These are phyloP conservation scores for Flaveria ramosissima DNA, from an alignment of 129 eudicot species.

Conservation along the genomic window DNA sequence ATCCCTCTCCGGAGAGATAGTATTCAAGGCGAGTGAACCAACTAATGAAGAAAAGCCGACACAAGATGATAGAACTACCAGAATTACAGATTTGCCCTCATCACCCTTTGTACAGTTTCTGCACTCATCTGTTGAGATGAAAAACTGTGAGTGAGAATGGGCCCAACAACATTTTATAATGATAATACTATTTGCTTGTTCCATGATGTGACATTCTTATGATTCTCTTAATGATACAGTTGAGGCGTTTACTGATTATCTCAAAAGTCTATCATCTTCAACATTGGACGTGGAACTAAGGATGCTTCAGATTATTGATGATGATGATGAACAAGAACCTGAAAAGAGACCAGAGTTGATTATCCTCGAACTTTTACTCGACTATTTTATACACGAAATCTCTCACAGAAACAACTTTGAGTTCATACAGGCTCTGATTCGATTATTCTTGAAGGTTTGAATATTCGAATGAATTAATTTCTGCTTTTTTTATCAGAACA, in stretches of 20 bases:
- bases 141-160: slow-evolving; percentile 54
- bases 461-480: neutral
- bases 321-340: slow-evolving; percentile 65
- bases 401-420: slow-evolving; percentile 87
- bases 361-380: slow-evolving; percentile 68
- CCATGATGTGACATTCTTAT: neutral
- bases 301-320: slow-evolving; percentile 95
- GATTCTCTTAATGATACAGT: slow-evolving; percentile 37
- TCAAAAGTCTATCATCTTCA: slow-evolving; percentile 83
- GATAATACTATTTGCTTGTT: neutral
- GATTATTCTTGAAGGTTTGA: slow-evolving; percentile 88
- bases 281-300: slow-evolving; percentile 88
- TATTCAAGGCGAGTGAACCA: slow-evolving; percentile 52
- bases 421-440: slow-evolving; percentile 75
- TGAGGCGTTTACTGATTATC: slow-evolving; percentile 73
- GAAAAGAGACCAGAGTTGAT: slow-evolving; percentile 61
- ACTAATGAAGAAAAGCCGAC: slow-evolving; percentile 45
- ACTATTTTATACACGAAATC: slow-evolving; percentile 75
- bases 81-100: slow-evolving; percentile 37
- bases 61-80: slow-evolving; percentile 28
- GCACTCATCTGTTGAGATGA: slow-evolving; percentile 53
- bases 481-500: neutral
- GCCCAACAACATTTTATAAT: neutral
- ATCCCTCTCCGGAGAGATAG: slow-evolving; percentile 83
- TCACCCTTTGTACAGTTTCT: slow-evolving; percentile 73